Evolutionary conservation across 805 yeast species (phyloP), one percentile per base, ranked within the genome.

Genomic region (Lachancea dasiensis): DNA sequence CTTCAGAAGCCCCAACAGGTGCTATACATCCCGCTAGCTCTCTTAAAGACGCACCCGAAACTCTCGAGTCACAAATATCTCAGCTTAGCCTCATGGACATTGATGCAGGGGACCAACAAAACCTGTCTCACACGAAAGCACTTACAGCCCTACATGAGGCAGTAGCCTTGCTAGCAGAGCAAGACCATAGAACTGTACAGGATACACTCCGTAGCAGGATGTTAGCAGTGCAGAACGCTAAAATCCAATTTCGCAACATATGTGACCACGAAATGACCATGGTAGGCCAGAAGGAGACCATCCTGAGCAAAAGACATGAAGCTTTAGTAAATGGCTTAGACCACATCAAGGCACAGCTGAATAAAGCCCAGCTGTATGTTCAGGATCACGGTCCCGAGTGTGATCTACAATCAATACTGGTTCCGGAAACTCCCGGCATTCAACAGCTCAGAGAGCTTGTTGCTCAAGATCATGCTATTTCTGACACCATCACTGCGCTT

Each of bases 381-480:
- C 36, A 38, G 14, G 27, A 40, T 41, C 32, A 48, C 1, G 50
- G 59, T 9, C 48, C 48, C 10, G 58, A 57, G 9, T 62, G 63
- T 5, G 58, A 68, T 24, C 52, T 71, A 2, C 77, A 70, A 38
- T 66, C 68, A 8, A 46, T 69, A 3, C 60, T 77, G 1, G 60
- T 65, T 24, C 75, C 79, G 0, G 79, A 73, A 38, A 71, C 77
- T 1, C 63, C 66, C 0, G 78, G 71, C 1, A 67, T 71, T 38
- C 69, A 73, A 40, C 95, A 85, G 38, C 38, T 57, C n/a, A 54
- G 56, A 28, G 38, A 44, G 15, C 62, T 81, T 1, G 74, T 75
- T 0, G 72, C 87, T 14, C 79, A 75, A 27, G 84, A 82, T 36
- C 69, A 71, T 43, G 84, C 95, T 1, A 70, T 79, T n/a, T 72